Evolutionary conservation across 306 rosid species (phyloP).

Genomic region (Pachyrhizus erosus): DNA sequence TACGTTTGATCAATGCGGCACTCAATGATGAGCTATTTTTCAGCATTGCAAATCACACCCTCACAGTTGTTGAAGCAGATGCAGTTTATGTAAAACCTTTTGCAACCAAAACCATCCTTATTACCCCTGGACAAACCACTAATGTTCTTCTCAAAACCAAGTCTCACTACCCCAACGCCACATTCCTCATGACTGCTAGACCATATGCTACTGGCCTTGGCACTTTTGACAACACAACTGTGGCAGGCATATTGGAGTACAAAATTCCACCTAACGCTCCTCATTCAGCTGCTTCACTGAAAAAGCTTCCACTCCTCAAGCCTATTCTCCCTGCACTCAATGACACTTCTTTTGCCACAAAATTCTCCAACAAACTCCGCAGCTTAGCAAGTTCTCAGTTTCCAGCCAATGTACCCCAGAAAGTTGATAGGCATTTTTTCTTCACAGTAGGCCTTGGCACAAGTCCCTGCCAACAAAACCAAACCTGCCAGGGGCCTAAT

Average conservation of each 20-base stretch:
- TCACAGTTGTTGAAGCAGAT: conserved; percentile 68
- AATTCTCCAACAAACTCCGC: conserved; percentile 52
- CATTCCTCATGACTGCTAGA: conserved; percentile 68
- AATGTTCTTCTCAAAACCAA: conserved; percentile 71
- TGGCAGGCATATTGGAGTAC: conserved; percentile 62
- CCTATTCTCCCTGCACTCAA: conserved; percentile 64
- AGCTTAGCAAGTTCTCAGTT: conserved; percentile 59
- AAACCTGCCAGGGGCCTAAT: conserved; percentile 75
- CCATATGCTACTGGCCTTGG: conserved; percentile 62
- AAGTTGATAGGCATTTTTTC: conserved; percentile 62
- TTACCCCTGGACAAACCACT: conserved; percentile 75
- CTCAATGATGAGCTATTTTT: conserved; percentile 73
- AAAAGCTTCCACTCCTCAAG: conserved; percentile 53
- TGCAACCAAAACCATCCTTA: conserved; percentile 53
- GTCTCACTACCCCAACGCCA: conserved; percentile 61
- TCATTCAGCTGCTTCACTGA: conserved; percentile 37
- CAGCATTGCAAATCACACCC: conserved; percentile 74
- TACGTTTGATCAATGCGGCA: conserved; percentile 73
- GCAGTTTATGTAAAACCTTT: conserved; percentile 76
- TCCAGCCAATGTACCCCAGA: conserved; percentile 68
- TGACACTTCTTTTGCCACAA: conserved; percentile 74
- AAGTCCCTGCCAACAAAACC: conserved; percentile 55
- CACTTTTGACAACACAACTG: conserved; percentile 75
- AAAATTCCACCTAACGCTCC: conserved; percentile 36
- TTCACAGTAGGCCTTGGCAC: conserved; percentile 78